These are phyloP conservation scores for Diaporthe helianthi DNA, from an alignment of 2,329 filamentous ascomycete species.

Conservation along the genomic window DNA sequence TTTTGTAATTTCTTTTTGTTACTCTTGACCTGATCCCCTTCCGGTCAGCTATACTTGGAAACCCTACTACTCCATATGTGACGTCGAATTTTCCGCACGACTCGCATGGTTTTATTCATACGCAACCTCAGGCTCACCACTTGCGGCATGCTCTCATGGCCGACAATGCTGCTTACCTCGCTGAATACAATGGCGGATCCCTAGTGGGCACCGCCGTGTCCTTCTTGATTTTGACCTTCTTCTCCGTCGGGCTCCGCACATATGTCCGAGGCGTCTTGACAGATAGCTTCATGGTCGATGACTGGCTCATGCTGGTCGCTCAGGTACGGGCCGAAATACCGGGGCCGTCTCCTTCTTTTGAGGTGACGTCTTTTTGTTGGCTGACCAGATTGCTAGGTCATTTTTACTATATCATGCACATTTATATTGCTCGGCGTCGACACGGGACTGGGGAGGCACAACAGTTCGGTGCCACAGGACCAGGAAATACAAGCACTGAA, in stretches of 20 bases:
- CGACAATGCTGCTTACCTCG: constrained; percentile 42
- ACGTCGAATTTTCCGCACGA: background rate
- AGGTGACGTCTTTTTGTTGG: background rate
- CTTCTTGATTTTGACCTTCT: constrained; percentile 50
- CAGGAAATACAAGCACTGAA: constrained; percentile 54
- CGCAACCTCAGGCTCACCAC: background rate
- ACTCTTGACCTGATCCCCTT: background rate
- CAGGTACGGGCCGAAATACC: constrained; percentile 47
- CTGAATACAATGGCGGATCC: constrained; percentile 48
- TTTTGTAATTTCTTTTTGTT: too few species aligned
- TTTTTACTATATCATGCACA: constrained; percentile 56
- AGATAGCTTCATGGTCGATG: constrained; percentile 56
- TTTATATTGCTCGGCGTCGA: constrained; percentile 53
- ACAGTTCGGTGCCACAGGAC: constrained; percentile 49
- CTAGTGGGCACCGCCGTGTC: constrained; percentile 47
- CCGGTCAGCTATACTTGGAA: background rate
- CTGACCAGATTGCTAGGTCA: constrained; percentile 42
- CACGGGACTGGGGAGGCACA: constrained; percentile 55
- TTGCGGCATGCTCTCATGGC: constrained; percentile 41
- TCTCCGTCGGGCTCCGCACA: constrained; percentile 51
- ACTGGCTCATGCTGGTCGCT: constrained; percentile 60
- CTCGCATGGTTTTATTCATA: background rate
- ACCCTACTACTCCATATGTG: constrained; percentile 8
- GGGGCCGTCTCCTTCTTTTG: constrained; percentile 12
- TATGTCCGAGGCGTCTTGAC: constrained; percentile 54